Base-by-base conservation (phyloP, 164 flowering plant genomes). In the Piper longum region DNA sequence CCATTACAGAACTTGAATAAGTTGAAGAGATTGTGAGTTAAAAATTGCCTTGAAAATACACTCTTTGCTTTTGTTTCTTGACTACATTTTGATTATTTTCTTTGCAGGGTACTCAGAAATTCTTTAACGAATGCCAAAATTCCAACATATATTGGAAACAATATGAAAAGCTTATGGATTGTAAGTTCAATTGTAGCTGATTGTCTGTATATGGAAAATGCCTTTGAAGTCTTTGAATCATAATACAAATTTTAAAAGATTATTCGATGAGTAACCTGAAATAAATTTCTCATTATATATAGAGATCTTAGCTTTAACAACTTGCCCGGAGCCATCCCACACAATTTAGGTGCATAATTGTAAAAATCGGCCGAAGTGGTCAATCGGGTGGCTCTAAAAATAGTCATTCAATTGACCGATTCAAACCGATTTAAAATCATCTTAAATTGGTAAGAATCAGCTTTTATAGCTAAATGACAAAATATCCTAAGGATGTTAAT, bases 231-330 rank as follows among this genome's bases (percentile, higher is more conserved):
- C 14, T 14, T 9, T 44, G 14, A 5, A 9, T 12, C 52, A 48
- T 9, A 14, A 3, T 9, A 2, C 9, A 12, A 48, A 9, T 14
- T 48, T 2, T 48, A 48, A 2, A 44, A 44, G 12, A 9, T 48
- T 2, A 48, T 48, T 48, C 11, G 17, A 18, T 36, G 8, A 17
- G 36, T 5, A n/a, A n/a, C 17, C 17, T 3, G 52, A 48, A 3
- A 48, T 48, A 8, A 48, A 48, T 48, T 9, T 18, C 26, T 8
- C 17, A 9, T n/a, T 14, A 0, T 36, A 2, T 57, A 36, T 40
- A 57, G 59, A 57, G 59, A 57, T 13, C 59, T 57, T 11, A 57
- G 59, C 40, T 57, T n/a, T 9, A 57, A 43, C 4, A 63, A 51
- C 58, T 45, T 60, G 41, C 5, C 36, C 4, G 36, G 59, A 4